Evolutionary conservation across 768 basidiomycete species (phyloP).

Genomic region (Auriculariales sp.): DNA sequence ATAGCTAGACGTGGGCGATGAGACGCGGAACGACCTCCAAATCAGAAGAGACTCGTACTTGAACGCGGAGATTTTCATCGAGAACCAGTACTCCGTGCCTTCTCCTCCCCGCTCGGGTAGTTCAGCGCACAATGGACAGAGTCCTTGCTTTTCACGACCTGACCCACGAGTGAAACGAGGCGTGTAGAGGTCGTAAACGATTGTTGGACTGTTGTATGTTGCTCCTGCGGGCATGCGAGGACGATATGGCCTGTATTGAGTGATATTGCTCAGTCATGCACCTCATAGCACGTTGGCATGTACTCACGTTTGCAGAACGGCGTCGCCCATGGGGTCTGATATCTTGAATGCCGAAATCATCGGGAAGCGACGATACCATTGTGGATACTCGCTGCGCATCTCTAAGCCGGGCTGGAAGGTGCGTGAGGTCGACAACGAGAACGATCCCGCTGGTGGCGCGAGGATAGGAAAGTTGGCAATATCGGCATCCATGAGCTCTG

Average conservation of each 20-base stretch:
- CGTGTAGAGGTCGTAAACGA: conserved; percentile 55
- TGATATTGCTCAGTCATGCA: too few relatives aligned
- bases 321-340: conserved; percentile 13
- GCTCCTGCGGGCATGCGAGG: conserved; percentile 15
- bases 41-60: too few relatives aligned
- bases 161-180: conserved; percentile 63
- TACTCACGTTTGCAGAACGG: conserved; percentile 6
- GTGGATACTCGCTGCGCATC: conserved; percentile 34
- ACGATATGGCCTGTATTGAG: background rate
- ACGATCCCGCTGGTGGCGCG: too few relatives aligned
- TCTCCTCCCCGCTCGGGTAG: conserved; percentile 43
- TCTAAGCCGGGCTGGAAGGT: conserved; percentile 36
- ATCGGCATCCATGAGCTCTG: too few relatives aligned
- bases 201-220: conserved; percentile 43
- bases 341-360: conserved; percentile 38
- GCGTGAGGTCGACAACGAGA: conserved; percentile 14
- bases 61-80: conserved; percentile 70
- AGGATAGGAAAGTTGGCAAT: too few relatives aligned
- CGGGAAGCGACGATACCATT: conserved; percentile 61
- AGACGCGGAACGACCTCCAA: too few relatives aligned
- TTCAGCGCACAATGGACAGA: conserved; percentile 70
- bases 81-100: conserved; percentile 51
- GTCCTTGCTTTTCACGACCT: conserved; percentile 52
- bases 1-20: too few relatives aligned
- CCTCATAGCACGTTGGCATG: too few relatives aligned